A percentile compares a stretch with the other conserved stretches of the same genome.
Conservation (phyloP, 441 rosid genomes). For the Gossypium davidsonii region DNA sequence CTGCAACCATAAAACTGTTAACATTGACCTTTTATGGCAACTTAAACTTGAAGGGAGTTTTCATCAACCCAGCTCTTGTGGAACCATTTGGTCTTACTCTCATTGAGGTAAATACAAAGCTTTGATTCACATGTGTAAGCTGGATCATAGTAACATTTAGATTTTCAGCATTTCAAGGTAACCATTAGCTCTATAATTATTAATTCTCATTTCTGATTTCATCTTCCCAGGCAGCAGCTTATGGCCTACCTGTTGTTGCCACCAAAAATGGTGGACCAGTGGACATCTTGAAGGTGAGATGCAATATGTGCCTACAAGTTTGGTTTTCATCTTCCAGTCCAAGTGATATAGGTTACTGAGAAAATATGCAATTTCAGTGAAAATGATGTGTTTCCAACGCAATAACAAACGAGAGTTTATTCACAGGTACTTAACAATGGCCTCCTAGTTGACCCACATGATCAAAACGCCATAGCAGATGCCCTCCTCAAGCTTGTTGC, state of each 20-base stretch:
- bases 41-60: conserved; percentile 56
- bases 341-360: background rate
- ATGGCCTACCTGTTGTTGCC: conserved; percentile 69
- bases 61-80: conserved; percentile 69
- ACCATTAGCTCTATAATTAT: background rate
- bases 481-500: conserved; percentile 66
- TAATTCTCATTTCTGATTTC: background rate
- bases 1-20: conserved; percentile 19
- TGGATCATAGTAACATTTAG: background rate
- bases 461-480: conserved; percentile 51
- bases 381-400: background rate
- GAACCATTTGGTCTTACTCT: conserved; percentile 77
- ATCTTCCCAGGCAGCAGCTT: conserved; percentile 59
- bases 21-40: conserved; percentile 19
- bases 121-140: background rate
- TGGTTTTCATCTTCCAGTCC: background rate
- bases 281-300: conserved; percentile 54
- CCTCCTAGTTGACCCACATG: conserved; percentile 60
- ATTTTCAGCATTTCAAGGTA: background rate
- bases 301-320: background rate
- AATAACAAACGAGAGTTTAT: conserved; percentile 14
- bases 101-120: conserved; percentile 44
- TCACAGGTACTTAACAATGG: conserved; percentile 58
- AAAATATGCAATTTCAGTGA: background rate
- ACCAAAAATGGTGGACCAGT: conserved; percentile 74